Evolutionary conservation across 768 basidiomycete species (phyloP), one percentile per base, ranked within the genome.

Genomic region (Trametes meyenii): DNA sequence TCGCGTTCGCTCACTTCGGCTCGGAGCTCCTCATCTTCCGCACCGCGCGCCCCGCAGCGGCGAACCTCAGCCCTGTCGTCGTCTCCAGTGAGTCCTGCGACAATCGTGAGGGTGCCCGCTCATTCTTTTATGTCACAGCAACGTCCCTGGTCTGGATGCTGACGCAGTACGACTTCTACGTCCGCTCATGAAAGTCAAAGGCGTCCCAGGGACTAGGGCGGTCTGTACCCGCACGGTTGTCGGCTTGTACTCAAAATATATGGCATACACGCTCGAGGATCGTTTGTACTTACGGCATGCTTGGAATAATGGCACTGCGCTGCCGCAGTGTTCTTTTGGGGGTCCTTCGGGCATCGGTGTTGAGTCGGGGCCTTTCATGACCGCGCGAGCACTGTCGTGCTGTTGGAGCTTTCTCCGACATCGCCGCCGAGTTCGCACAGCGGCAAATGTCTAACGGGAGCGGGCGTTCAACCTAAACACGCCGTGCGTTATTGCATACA

Each of bases 1-100:
- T 98, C 68, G 96, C 94, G 2, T 90, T 94, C 70, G 84, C 81
- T 5, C 96, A 99, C 77, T 98, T 97, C 72, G 82, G 82, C 40
- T 88, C 92, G 17, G 96, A 99, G 76, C 70, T 91, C 42, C 74
- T 94, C 69, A 83, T 97, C 63, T 99, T 88, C 77, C 82, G 86
- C 52, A 88, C 92, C 2, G 85, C 89, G 39, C 87, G 80, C 50
- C 63, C 91, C 50, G 81, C 80, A 46, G 68, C 76, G 0, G 86
- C 86, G 0, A 81, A 86, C 17, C 66, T 93, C 40, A 85, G 85
- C 60, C 92, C 96, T 0, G 78, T 94, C 48, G 79, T 97, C 62
- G 92, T 98, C 23, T 88, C 94, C 10, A 86, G 96, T 98, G 70
- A 78, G 88, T 81, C 16, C 21, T 4, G 24, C 42, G 38, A 36